These are phyloP conservation scores for Leccinum fallax DNA, from an alignment of 1,284 basidiomycete genomes.

Conservation along the genomic window DNA sequence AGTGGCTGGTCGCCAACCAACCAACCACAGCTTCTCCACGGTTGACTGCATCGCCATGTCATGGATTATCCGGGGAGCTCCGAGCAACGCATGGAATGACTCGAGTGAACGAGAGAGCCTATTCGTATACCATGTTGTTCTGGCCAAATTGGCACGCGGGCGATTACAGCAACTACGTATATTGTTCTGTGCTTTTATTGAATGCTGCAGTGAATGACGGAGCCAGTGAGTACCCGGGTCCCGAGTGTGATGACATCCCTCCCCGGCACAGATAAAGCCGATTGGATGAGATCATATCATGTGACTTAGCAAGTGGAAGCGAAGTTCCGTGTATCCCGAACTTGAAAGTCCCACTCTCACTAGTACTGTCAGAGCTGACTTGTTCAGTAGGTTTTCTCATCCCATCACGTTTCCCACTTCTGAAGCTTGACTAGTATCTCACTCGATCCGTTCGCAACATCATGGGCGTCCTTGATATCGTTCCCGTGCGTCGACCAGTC, in stretches of 20 bases:
- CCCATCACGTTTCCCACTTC: neutral
- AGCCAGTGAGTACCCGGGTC: too few species aligned
- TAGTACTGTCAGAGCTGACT: neutral
- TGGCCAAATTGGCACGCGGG: neutral
- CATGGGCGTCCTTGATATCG: slow-evolving; percentile 62
- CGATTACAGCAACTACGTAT: neutral
- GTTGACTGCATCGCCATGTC: too few species aligned
- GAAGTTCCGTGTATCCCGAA: neutral
- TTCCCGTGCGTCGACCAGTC: slow-evolving; percentile 48
- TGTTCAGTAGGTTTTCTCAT: slow-evolving; percentile 19
- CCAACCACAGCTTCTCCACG: neutral
- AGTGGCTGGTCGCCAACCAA: too few species aligned
- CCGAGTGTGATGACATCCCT: too few species aligned
- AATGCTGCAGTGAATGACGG: neutral
- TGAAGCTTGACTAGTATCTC: slow-evolving; percentile 8
- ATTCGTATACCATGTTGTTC: too few species aligned
- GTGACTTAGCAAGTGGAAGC: slow-evolving; percentile 8
- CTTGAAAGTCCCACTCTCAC: neutral
- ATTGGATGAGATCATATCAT: slow-evolving; percentile 10
- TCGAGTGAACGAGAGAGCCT: too few species aligned
- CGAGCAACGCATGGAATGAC: too few species aligned
- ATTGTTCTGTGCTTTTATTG: neutral
- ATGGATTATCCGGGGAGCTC: too few species aligned
- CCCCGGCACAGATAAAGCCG: neutral
- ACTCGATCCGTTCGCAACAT: slow-evolving; percentile 5